These are phyloP conservation scores for Camillea tinctor DNA, from an alignment of 2,329 filamentous ascomycete species.

Conservation along the genomic window DNA sequence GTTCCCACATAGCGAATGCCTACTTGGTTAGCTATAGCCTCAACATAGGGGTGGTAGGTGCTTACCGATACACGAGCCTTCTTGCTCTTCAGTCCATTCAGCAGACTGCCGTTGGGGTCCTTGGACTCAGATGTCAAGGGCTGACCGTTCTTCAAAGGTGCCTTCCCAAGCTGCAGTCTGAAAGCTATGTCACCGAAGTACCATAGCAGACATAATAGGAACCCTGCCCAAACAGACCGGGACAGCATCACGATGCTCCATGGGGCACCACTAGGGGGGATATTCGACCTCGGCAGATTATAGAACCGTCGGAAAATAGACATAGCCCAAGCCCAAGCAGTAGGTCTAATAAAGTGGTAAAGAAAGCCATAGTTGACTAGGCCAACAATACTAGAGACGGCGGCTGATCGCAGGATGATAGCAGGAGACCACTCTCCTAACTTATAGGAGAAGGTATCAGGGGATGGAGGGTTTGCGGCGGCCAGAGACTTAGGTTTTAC, in stretches of 20 bases:
- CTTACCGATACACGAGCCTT: slow-evolving; percentile 71
- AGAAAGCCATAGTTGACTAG: slow-evolving; percentile 50
- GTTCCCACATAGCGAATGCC: slow-evolving; percentile 89
- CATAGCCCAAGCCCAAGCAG: slow-evolving; percentile 69
- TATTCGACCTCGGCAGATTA: slow-evolving; percentile 70
- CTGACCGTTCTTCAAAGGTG: slow-evolving; percentile 79
- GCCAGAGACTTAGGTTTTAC: slow-evolving; percentile 29
- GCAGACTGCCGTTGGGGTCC: slow-evolving; percentile 85
- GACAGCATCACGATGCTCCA: slow-evolving; percentile 55
- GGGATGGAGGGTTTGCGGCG: slow-evolving; percentile 14
- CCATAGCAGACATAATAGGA: slow-evolving; percentile 72
- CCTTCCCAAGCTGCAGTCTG: slow-evolving; percentile 73
- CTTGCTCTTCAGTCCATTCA: slow-evolving; percentile 81
- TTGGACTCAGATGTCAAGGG: slow-evolving; percentile 83
- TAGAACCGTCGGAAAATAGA: slow-evolving; percentile 70
- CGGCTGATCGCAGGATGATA: slow-evolving; percentile 23
- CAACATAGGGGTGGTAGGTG: slow-evolving; percentile 6
- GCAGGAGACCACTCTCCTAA: slow-evolving; percentile 43
- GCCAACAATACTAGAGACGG: slow-evolving; percentile 36
- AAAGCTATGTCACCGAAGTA: slow-evolving; percentile 75
- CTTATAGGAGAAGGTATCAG: slow-evolving; percentile 28
- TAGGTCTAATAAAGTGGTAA: slow-evolving; percentile 63
- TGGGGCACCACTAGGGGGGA: slow-evolving; percentile 58
- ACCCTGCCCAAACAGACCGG: slow-evolving; percentile 60
- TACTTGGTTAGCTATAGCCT: slow-evolving; percentile 30